Evolutionary conservation across 257 asterid species (phyloP), one percentile per base, ranked within the genome.

Genomic region (Salvia miltiorrhiza): DNA sequence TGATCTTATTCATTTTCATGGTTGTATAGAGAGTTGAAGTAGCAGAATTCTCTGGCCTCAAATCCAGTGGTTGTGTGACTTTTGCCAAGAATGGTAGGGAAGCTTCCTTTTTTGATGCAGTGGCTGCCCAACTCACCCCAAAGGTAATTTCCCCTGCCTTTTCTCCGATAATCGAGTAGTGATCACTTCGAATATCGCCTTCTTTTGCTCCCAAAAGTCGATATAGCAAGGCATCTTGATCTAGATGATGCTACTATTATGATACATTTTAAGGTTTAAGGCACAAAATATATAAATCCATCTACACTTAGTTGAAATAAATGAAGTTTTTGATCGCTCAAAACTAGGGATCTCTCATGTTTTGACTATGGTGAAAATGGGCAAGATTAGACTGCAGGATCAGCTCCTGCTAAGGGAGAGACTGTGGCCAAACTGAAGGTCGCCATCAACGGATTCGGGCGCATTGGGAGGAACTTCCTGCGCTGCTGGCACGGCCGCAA

Each of bases 401-500:
- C 96, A 35, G 55, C 80, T 8, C 93, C 88, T 0, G 74, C 73
- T 17, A 93, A 80, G 86, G 90, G 87, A 61, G 91, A 86, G 74
- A 85, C 89, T 2, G 95, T 88, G 28, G 96, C 97, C 69, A 93
- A 88, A 53, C 52, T 90, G 79, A 90, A 90, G 85, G 97, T 92
- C 7, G 98, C 98, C 41, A 92, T 92, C 66, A 89, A 89, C 41
- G 97, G 98, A 24, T 89, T 92, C 24, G 97, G 98, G 4, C 92
- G 98, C 58, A 90, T 90, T 63, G 98, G 98, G 3, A 77, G 98
- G 78, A 93, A 93, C 96, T 91, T 91, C 80, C 96, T 91, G 35
- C 87, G 96, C 11, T 93, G 97, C 85, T 93, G 98, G 97, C 98
- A 93, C 40, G 98, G 96, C 5, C 88, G 96, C 35, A 82, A 89